phyloP scores from a whole-genome alignment of 306 rosid species.

The Corylus avellana region DNA sequence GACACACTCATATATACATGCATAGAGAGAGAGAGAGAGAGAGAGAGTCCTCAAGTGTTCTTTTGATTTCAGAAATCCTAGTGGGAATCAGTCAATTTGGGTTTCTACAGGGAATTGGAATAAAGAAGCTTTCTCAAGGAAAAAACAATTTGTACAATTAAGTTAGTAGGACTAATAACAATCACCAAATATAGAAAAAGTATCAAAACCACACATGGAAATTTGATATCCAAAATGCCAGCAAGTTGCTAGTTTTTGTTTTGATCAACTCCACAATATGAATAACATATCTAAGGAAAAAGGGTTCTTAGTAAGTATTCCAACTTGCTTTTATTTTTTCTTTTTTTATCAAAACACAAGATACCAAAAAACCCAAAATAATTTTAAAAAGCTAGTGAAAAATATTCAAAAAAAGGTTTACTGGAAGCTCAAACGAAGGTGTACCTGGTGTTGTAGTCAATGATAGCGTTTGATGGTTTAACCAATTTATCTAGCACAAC shows the following conservation, averaged over 20 bases:
- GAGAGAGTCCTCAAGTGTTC: background rate
- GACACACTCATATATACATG: background rate
- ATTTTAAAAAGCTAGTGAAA: background rate
- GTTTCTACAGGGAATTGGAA: background rate
- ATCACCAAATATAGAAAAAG: background rate
- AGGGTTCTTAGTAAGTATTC: background rate
- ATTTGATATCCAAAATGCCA: too few relatives aligned
- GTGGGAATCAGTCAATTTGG: background rate
- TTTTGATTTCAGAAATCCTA: background rate
- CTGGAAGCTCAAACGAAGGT: constrained; percentile 12
- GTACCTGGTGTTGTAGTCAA: constrained; percentile 91
- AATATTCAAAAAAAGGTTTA: constrained; percentile 1
- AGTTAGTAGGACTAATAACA: background rate
- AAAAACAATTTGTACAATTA: background rate
- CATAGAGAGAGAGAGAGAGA: background rate
- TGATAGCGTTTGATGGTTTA: constrained; percentile 76
- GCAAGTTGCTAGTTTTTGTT: too few relatives aligned
- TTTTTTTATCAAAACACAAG: background rate
- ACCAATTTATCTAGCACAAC: constrained; percentile 88
- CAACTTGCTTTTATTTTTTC: background rate
- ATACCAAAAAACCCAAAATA: background rate
- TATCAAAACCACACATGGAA: background rate
- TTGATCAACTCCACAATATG: too few relatives aligned
- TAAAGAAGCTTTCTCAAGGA: background rate
- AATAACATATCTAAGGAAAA: background rate